Evolutionary conservation across 192 early-diverging fungal genomes (phyloP), one percentile per base, ranked within the genome.

Genomic region (Rhizoclosmatium sp.): DNA sequence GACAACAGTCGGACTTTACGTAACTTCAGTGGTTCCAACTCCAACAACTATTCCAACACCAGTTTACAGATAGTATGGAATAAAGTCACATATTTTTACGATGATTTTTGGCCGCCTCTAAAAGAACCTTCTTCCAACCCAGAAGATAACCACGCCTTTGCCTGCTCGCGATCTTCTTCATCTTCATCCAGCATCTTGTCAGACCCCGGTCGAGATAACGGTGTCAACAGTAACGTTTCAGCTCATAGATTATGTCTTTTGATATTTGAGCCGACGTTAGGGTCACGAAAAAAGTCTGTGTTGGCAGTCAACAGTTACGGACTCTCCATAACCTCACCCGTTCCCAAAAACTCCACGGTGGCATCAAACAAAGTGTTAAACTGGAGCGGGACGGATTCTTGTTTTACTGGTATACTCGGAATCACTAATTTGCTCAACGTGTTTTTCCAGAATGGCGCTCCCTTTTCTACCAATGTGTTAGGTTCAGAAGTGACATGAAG

Each of bases 91-190:
- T 47, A 31, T 31, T 0, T 31, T 31, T 31, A 31, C 31, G 31
- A 31, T 31, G 31, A 31, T 31, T 31, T 31, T 31, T 31, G 0
- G 31, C 31, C 0, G 14, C 16, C 9, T 44, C 2, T 7, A 76
- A 2, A 40, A 62, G n/a, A 74, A 21, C 31, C 59, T 31, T 58
- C 54, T 40, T 71, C 66, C 9, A 78, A 59, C 42, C 77, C 77
- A 21, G 46, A n/a, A 41, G 42, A 23, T 5, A 78, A 42, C 77
- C 68, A 78, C 2, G 68, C 31, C 1, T 46, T 48, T 46, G 77
- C 77, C 45, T 78, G 66, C 49, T 70, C 59, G 10, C 77, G 23
- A 31, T 78, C 77, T n/a, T 46, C 68, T 46, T 78, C 77, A 59
- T 78, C 77, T 51, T 78, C 77, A 59, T 69, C 77, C 23, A 78